Conservation (phyloP, 441 rosid genomes). For the Eruca vesicaria region DNA sequence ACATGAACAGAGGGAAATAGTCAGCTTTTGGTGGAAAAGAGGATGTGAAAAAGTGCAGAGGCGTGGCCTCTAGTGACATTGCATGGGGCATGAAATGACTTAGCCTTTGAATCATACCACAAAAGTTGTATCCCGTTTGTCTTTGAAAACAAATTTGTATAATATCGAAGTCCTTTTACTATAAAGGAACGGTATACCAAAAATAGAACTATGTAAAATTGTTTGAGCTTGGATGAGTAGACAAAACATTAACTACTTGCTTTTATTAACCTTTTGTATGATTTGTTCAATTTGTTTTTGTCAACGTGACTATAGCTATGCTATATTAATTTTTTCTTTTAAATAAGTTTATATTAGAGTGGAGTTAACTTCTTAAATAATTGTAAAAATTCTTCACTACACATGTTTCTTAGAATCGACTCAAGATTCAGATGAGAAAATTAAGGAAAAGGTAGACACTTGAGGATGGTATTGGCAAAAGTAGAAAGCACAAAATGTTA, state of each 20-base stretch:
- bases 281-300: not conserved
- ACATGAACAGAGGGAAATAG: slow-evolving; percentile 18
- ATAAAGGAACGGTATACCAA: not conserved
- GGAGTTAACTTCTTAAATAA: not conserved
- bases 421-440: not conserved
- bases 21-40: slow-evolving; percentile 35
- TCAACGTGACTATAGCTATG: not conserved
- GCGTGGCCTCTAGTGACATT: slow-evolving; percentile 40
- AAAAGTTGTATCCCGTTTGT: slow-evolving; percentile 25
- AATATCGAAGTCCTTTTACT: not conserved
- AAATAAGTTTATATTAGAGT: not conserved
- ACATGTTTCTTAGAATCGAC: not conserved
- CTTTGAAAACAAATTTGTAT: slow-evolving; percentile 3
- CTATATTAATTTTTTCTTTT: not conserved
- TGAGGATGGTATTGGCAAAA: not conserved
- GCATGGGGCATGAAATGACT: slow-evolving; percentile 40
- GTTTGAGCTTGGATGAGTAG: not conserved
- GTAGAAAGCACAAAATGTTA: not conserved
- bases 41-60: slow-evolving; percentile 32
- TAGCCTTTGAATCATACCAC: slow-evolving; percentile 28
- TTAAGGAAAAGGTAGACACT: not conserved
- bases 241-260: not conserved
- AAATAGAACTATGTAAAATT: slow-evolving; percentile 5
- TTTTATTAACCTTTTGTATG: not conserved
- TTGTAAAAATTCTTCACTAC: not conserved